Conservation (phyloP, 2,329 filamentous ascomycete genomes). For the Exophiala aquamarina region DNA sequence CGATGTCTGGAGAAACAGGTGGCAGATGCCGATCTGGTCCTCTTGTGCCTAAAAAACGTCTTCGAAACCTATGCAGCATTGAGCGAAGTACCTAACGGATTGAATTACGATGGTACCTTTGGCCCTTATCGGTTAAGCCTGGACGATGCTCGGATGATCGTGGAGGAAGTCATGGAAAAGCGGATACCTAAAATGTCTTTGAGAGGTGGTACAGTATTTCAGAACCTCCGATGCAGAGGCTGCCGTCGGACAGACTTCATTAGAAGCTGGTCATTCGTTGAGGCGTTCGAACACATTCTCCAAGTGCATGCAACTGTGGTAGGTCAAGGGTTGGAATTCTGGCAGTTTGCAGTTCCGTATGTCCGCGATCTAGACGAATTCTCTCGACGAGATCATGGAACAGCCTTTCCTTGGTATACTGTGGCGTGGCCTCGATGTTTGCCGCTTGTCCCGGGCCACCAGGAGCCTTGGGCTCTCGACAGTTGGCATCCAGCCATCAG, state of each 20-base stretch:
- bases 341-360: constrained; percentile 22
- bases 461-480: constrained; percentile 24
- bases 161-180: constrained; percentile 28
- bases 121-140: constrained; percentile 32
- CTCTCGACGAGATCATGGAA: constrained; percentile 4
- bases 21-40: constrained; percentile 31
- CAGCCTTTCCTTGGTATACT: constrained; percentile 30
- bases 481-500: constrained; percentile 31
- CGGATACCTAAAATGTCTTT: constrained; percentile 10
- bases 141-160: constrained; percentile 34
- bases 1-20: constrained; percentile 20
- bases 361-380: background rate
- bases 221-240: constrained; percentile 31
- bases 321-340: constrained; percentile 30
- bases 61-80: constrained; percentile 24
- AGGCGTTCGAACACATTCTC: constrained; percentile 33
- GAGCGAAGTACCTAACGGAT: constrained; percentile 11
- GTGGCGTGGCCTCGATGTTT: constrained; percentile 34
- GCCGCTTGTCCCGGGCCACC: constrained; percentile 33
- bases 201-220: constrained; percentile 21
- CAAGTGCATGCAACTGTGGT: constrained; percentile 27
- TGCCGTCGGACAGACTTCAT: constrained; percentile 30
- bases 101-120: constrained; percentile 22
- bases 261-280: constrained; percentile 18
- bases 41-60: constrained; percentile 31